Percentiles rank a stretch among this genome's conserved stretches.
Conservation (phyloP, 2,329 filamentous ascomycete species). For the Fusarium pseudonygamai region DNA sequence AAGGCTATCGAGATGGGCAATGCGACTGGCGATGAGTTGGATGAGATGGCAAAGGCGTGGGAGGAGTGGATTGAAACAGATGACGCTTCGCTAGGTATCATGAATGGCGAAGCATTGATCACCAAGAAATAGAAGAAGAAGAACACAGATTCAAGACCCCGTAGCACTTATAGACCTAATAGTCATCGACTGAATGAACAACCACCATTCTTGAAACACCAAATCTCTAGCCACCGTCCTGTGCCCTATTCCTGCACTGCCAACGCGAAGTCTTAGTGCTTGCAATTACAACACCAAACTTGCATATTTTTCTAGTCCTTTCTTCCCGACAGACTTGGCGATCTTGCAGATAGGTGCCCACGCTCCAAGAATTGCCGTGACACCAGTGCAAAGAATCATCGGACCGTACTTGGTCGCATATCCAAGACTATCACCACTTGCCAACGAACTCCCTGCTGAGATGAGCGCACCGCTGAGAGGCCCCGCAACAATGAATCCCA, state of each 20-base stretch:
- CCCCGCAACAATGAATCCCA: slow-evolving; percentile 44
- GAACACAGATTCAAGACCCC: background rate
- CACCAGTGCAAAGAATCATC: slow-evolving; percentile 47
- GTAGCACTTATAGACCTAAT: background rate
- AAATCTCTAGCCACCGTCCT: too few species aligned
- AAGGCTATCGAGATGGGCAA: slow-evolving; percentile 41
- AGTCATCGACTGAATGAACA: background rate
- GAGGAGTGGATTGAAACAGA: slow-evolving; percentile 40
- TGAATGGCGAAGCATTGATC: slow-evolving; percentile 44
- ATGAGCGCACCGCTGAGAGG: slow-evolving; percentile 45
- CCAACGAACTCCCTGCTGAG: slow-evolving; percentile 35
- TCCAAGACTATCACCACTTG: slow-evolving; percentile 40
- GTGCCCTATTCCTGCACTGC: background rate
- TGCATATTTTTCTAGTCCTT: background rate
- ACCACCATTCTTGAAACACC: background rate
- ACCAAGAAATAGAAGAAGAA: slow-evolving; percentile 27
- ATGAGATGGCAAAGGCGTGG: slow-evolving; percentile 44
- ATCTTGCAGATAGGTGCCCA: slow-evolving; percentile 52
- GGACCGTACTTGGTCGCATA: slow-evolving; percentile 47
- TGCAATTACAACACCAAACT: slow-evolving; percentile 57
- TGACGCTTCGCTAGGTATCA: slow-evolving; percentile 43
- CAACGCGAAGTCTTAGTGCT: background rate
- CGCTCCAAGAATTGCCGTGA: slow-evolving; percentile 45
- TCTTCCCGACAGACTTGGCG: slow-evolving; percentile 42
- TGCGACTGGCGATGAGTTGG: slow-evolving; percentile 39